Conservation (phyloP, 768 basidiomycete species). For the Dentipellis sp. region DNA sequence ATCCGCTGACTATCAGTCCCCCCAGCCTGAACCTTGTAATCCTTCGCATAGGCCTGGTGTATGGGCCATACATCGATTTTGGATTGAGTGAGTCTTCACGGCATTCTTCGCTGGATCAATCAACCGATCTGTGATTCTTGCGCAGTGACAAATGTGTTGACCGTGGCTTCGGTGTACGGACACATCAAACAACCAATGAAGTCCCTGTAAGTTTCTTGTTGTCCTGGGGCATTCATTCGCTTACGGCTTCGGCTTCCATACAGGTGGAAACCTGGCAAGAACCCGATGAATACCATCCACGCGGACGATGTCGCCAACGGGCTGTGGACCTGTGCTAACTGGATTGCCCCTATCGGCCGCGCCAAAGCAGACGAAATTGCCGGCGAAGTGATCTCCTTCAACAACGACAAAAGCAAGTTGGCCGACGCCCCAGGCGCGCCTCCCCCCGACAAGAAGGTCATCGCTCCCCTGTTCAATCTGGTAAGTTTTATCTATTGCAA, state of each 20-base stretch:
- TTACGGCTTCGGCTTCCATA: background rate
- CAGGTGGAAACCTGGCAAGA: conserved; percentile 76
- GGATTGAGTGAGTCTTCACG: conserved; percentile 27
- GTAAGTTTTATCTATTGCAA: conserved; percentile 27
- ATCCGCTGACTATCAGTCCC: background rate
- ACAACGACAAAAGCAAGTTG: conserved; percentile 63
- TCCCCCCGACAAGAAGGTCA: conserved; percentile 42
- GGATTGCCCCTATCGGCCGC: conserved; percentile 62
- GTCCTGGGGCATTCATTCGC: background rate
- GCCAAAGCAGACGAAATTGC: conserved; percentile 54
- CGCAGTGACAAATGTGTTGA: conserved; percentile 60
- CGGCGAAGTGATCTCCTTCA: conserved; percentile 57
- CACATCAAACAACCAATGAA: conserved; percentile 81
- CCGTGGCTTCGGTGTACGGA: conserved; percentile 73
- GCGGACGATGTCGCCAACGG: conserved; percentile 72
- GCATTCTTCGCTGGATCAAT: background rate
- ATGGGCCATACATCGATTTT: conserved; percentile 73
- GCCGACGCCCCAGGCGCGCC: conserved; percentile 55
- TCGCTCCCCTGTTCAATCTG: conserved; percentile 78
- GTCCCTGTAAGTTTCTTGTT: conserved; percentile 46
- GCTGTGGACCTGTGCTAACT: conserved; percentile 65
- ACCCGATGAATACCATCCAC: conserved; percentile 69
- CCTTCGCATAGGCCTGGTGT: conserved; percentile 63
- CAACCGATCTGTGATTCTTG: background rate
- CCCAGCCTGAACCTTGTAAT: conserved; percentile 73